Base-by-base conservation (phyloP, 2,329 filamentous ascomycete genomes). In the Apiospora koreana region DNA sequence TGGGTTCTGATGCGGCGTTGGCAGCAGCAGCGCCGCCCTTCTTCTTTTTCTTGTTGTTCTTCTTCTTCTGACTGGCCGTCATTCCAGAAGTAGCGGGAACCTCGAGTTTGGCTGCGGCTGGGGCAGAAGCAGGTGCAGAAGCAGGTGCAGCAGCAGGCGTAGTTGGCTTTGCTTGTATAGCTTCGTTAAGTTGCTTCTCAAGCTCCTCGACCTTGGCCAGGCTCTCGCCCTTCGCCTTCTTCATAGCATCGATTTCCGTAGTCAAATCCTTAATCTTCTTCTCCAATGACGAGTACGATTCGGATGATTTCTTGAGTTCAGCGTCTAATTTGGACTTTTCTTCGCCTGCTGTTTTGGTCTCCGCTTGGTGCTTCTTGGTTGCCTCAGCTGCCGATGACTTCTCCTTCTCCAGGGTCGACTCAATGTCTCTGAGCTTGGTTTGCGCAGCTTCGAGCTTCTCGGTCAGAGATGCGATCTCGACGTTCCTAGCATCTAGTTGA, bases 31-130 rank as follows among this genome's bases (percentile, higher is more conserved):
- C 79, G 42, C 86, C 88, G 23, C 88, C 89, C 84, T 95, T 95
- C 87, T 97, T 97, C 85, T 95, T 97, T 79, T 93, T 93, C 74
- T 94, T 97, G 80, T 93, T 95, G 81, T 94, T 97, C 82, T 94
- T 95, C 71, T 86, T 88, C 71, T 85, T 84, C 0, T 76, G 70
- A 1, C 77, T 67, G 4, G 76, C 67, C 1, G 79, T 65, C 0
- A 76, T 43, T 0, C 80, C 46, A 0, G 77, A 68, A 1, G 80
- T 58, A 4, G 79, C 69, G 3, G 80, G 73, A 18, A 76, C 72
- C 10, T 77, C 71, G 21, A 77, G 72, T 2, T 78, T 72, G 5
- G 76, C 71, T 4, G 74, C 54, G n/a, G 74, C 31, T 7, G 48
- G 46, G 1, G 67, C 46, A 46, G 77, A 35, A 3, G 38, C 62